Conservation (phyloP, 441 rosid genomes). For the Bocquillonia castaneifolia region DNA sequence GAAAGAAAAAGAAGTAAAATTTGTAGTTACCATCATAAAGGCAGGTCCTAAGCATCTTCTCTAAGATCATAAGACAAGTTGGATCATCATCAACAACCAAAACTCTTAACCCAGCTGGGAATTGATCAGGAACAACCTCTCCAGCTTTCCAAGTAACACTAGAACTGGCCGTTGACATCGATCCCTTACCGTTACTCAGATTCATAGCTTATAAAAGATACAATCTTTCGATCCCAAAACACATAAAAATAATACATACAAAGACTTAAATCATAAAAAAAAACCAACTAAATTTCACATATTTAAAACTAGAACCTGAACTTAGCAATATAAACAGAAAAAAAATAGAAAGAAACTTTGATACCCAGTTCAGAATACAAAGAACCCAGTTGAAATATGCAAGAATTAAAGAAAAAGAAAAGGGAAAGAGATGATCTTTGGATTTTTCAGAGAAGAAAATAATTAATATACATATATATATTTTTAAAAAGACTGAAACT, state of each 20-base stretch:
- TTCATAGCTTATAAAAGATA: constrained; percentile 34
- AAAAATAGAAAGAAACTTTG: constrained; percentile 23
- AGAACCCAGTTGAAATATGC: constrained; percentile 34
- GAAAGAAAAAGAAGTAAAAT: not conserved
- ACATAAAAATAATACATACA: constrained; percentile 12
- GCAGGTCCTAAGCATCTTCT: constrained; percentile 77
- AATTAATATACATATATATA: not conserved
- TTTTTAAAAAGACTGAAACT: constrained; percentile 30
- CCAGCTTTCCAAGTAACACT: constrained; percentile 37
- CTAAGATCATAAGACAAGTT: constrained; percentile 81
- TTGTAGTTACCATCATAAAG: constrained; percentile 55
- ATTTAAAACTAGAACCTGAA: constrained; percentile 23
- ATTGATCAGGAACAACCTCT: constrained; percentile 52
- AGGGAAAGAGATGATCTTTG: constrained; percentile 4
- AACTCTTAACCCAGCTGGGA: constrained; percentile 78
- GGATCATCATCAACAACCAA: constrained; percentile 91
- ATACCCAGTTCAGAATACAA: constrained; percentile 32
- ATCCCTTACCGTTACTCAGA: constrained; percentile 52
- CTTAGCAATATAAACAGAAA: constrained; percentile 21
- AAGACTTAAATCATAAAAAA: not conserved
- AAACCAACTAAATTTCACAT: constrained; percentile 26
- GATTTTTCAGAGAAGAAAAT: constrained; percentile 12
- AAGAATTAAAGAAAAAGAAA: constrained; percentile 10
- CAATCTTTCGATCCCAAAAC: constrained; percentile 17
- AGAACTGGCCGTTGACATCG: constrained; percentile 47